These are phyloP conservation scores for Penicillium soppii DNA, from an alignment of 495 filamentous ascomycete species.

Conservation along the genomic window DNA sequence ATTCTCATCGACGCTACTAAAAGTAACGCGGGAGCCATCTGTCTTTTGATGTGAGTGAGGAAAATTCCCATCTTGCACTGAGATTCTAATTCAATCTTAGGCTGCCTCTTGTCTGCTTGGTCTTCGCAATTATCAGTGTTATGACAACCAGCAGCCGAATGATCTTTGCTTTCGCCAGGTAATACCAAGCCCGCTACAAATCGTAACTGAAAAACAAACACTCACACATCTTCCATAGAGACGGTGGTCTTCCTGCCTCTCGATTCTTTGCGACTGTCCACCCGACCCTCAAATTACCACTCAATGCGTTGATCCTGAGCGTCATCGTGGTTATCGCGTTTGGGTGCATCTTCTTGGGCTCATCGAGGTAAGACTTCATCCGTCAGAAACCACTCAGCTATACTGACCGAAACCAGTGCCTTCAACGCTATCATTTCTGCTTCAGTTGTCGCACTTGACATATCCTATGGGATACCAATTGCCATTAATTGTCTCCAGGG, in stretches of 20 bases:
- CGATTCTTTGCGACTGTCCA: constrained; percentile 61
- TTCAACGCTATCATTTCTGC: constrained; percentile 67
- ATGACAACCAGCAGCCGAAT: constrained; percentile 74
- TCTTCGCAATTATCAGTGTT: constrained; percentile 65
- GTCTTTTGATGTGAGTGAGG: constrained; percentile 56
- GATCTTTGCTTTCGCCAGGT: constrained; percentile 68
- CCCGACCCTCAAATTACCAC: constrained; percentile 57
- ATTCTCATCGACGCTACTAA: constrained; percentile 67
- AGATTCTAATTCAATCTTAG: constrained; percentile 21
- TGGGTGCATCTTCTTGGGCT: constrained; percentile 71
- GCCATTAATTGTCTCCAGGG: constrained; percentile 63
- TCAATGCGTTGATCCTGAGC: constrained; percentile 66
- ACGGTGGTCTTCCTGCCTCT: constrained; percentile 67
- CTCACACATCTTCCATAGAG: constrained; percentile 34
- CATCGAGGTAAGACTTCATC: constrained; percentile 41
- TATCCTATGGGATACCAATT: constrained; percentile 71
- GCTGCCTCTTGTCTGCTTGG: constrained; percentile 64
- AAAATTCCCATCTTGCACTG: background rate
- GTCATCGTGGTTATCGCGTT: constrained; percentile 62
- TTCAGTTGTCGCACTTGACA: constrained; percentile 64
- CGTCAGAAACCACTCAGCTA: background rate
- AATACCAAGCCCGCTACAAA: background rate
- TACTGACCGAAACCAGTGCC: constrained; percentile 25
- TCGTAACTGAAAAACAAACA: background rate
- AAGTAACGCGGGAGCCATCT: constrained; percentile 60